phyloP scores from a whole-genome alignment of 2,329 filamentous ascomycete genomes.

The Alternaria tenuissima region DNA sequence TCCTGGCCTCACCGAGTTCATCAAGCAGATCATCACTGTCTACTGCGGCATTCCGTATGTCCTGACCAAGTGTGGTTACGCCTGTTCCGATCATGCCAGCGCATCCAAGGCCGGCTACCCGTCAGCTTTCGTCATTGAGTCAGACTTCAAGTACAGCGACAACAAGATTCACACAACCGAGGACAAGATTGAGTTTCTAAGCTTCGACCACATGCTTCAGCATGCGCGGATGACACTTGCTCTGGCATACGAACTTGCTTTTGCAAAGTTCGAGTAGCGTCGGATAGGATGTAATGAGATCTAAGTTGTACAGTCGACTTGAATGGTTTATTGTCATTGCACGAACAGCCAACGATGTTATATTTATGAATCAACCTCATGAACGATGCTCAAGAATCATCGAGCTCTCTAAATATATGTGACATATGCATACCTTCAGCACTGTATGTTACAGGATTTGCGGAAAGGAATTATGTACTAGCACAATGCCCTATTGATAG shows the following conservation, averaged over 20 bases:
- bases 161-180: conserved; percentile 75
- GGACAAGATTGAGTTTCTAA: conserved; percentile 74
- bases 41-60: conserved; percentile 91
- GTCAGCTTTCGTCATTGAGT: conserved; percentile 79
- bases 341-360: neutral
- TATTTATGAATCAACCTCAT: neutral
- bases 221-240: conserved; percentile 86
- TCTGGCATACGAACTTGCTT: conserved; percentile 83
- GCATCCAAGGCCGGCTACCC: conserved; percentile 78
- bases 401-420: neutral
- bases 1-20: conserved; percentile 81
- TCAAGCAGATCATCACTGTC: conserved; percentile 84
- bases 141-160: conserved; percentile 70
- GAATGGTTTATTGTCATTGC: neutral
- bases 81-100: conserved; percentile 78
- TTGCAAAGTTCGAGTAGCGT: conserved; percentile 69
- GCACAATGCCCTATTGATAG: neutral
- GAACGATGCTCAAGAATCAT: neutral
- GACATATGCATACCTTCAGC: neutral
- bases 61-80: conserved; percentile 88
- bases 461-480: neutral
- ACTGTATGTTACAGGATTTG: neutral
- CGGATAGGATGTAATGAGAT: neutral
- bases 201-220: conserved; percentile 91
- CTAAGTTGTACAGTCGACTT: neutral